Conservation (phyloP, 352 stramenopile species). For the Plasmopara viticola region DNA sequence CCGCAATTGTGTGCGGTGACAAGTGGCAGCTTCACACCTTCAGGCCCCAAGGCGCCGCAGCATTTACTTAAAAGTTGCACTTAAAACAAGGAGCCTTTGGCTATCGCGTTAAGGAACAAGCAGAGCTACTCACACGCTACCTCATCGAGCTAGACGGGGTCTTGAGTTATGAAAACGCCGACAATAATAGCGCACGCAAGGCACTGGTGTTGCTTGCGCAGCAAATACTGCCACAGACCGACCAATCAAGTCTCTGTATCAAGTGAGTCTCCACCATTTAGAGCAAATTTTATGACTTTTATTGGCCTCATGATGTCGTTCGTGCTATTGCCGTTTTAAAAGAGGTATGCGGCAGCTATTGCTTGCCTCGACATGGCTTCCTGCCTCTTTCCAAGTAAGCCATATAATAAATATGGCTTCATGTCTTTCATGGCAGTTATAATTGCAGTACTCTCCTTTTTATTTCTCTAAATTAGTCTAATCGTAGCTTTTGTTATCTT, state of each 20-base stretch:
- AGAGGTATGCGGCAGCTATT: constrained; percentile 19
- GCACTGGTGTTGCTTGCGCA: constrained; percentile 44
- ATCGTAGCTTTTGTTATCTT: too few relatives aligned
- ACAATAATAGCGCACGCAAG: constrained; percentile 49
- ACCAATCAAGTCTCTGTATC: constrained; percentile 16
- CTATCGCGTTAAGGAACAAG: constrained; percentile 52
- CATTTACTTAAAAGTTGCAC: constrained; percentile 31
- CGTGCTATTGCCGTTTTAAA: constrained; percentile 22
- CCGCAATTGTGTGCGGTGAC: constrained; percentile 26
- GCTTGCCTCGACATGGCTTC: too few relatives aligned
- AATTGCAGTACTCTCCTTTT: too few relatives aligned
- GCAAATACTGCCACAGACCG: constrained; percentile 33
- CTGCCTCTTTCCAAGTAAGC: background rate
- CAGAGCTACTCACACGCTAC: constrained; percentile 50
- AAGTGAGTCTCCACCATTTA: constrained; percentile 14
- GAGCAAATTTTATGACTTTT: constrained; percentile 1
- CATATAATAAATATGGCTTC: too few relatives aligned
- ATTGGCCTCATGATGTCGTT: background rate
- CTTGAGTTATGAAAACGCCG: constrained; percentile 43
- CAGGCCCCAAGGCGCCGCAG: constrained; percentile 1
- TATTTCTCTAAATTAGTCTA: too few relatives aligned
- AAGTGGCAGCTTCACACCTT: constrained; percentile 42
- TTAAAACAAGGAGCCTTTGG: constrained; percentile 51
- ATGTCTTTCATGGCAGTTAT: too few relatives aligned
- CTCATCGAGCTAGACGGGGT: constrained; percentile 55